A percentile compares a stretch with the other conserved stretches of the same genome.
Evolutionary conservation across 345 rosid genomes (phyloP).

Genomic region (Gynandropsis gynandra): DNA sequence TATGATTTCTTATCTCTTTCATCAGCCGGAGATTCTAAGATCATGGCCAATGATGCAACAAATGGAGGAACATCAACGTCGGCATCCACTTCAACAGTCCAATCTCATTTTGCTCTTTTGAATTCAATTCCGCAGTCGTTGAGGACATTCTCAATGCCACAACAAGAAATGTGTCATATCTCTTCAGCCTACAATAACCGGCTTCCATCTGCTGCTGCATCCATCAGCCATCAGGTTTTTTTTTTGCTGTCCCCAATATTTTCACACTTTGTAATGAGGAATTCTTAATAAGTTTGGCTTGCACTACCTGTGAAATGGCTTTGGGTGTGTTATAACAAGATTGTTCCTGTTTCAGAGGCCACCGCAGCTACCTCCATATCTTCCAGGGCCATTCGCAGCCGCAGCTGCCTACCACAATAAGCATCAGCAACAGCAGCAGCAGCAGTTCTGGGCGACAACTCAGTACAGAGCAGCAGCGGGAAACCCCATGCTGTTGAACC

Average conservation of each 20-base stretch:
- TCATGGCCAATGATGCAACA: constrained; percentile 24
- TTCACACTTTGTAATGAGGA: constrained; percentile 1
- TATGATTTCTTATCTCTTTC: constrained; percentile 55
- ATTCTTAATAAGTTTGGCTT: background rate
- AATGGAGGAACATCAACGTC: constrained; percentile 24
- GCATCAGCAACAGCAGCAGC: constrained; percentile 34
- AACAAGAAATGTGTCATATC: constrained; percentile 18
- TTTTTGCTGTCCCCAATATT: background rate
- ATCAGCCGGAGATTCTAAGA: constrained; percentile 30
- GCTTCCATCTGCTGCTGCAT: constrained; percentile 37
- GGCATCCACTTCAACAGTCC: constrained; percentile 3
- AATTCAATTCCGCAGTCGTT: constrained; percentile 29
- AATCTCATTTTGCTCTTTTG: constrained; percentile 32
- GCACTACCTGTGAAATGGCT: background rate
- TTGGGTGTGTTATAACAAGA: background rate
- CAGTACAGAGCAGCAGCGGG: constrained; percentile 35
- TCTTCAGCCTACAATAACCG: constrained; percentile 36
- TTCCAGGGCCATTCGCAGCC: constrained; percentile 28
- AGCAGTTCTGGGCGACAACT: constrained; percentile 56
- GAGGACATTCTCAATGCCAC: constrained; percentile 25
- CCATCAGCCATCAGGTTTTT: constrained; percentile 55
- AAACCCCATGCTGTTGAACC: constrained; percentile 24
- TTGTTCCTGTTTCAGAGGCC: constrained; percentile 33
- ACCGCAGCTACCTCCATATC: constrained; percentile 37
- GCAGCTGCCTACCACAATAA: constrained; percentile 35